phyloP scores from a whole-genome alignment of 2,329 filamentous ascomycete genomes.

The Diplodia seriata region DNA sequence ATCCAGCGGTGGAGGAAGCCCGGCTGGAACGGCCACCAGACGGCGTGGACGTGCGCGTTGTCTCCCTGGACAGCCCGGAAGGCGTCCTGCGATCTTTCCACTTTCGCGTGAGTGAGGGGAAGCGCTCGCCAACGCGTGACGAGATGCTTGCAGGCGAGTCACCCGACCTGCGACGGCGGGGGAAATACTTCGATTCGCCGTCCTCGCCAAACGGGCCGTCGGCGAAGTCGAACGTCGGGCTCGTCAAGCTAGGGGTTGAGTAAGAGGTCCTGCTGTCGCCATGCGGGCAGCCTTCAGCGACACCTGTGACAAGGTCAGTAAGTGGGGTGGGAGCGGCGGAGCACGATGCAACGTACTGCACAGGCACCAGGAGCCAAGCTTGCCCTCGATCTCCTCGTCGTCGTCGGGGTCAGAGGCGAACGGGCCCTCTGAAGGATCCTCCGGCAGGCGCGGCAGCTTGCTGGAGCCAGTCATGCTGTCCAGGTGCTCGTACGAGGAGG shows the following conservation, averaged over 20 bases:
- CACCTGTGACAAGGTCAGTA: slow-evolving; percentile 56
- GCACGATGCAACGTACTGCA: slow-evolving; percentile 16
- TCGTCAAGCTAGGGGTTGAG: slow-evolving; percentile 43
- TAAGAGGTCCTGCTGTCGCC: slow-evolving; percentile 55
- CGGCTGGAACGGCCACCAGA: slow-evolving; percentile 75
- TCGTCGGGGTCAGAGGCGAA: slow-evolving; percentile 41
- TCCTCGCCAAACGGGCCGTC: slow-evolving; percentile 71
- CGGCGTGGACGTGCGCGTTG: slow-evolving; percentile 38
- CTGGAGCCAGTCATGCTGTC: slow-evolving; percentile 65
- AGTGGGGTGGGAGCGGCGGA: slow-evolving; percentile 8
- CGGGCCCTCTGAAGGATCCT: slow-evolving; percentile 78
- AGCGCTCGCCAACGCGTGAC: slow-evolving; percentile 69
- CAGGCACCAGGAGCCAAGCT: slow-evolving; percentile 41
- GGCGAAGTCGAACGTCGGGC: slow-evolving; percentile 65
- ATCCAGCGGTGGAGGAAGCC: slow-evolving; percentile 77
- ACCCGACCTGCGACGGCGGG: slow-evolving; percentile 64
- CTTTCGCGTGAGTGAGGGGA: slow-evolving; percentile 62
- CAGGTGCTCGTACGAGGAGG: slow-evolving; percentile 58
- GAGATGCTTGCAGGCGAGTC: slow-evolving; percentile 68
- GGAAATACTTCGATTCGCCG: slow-evolving; percentile 54
- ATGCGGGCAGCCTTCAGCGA: slow-evolving; percentile 66
- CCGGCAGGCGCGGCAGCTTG: slow-evolving; percentile 83
- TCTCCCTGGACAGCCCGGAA: slow-evolving; percentile 36
- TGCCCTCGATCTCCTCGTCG: slow-evolving; percentile 53
- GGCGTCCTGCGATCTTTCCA: slow-evolving; percentile 55